A percentile compares a stretch with the other conserved stretches of the same genome.
These are phyloP conservation scores for Neocucurbitaria cava DNA, from an alignment of 2,329 filamentous ascomycete species.

Conservation along the genomic window DNA sequence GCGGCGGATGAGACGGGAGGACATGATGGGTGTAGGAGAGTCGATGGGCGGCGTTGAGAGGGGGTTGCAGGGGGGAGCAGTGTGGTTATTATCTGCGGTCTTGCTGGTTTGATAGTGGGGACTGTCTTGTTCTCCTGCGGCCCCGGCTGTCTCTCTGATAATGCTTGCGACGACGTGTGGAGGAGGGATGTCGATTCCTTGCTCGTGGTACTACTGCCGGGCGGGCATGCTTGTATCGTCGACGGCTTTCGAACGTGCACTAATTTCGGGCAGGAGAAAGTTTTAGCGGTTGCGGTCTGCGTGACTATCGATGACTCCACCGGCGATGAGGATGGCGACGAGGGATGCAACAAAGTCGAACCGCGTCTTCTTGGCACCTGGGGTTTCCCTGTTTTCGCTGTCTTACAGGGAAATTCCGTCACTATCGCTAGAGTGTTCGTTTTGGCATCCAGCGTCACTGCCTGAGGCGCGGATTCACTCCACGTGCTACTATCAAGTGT, in stretches of 20 bases:
- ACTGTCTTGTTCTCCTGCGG: background rate
- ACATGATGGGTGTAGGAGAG: conserved; percentile 32
- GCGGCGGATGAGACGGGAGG: no score
- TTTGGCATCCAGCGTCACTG: background rate
- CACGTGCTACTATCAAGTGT: conserved; percentile 13
- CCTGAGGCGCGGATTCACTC: background rate
- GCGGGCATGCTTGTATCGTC: background rate
- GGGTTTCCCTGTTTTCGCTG: background rate
- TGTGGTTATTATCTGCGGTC: background rate
- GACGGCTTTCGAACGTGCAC: background rate
- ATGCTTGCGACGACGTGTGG: conserved; percentile 6
- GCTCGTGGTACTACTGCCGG: background rate
- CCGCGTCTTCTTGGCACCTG: background rate
- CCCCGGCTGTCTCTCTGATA: background rate
- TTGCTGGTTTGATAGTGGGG: background rate
- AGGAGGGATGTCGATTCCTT: conserved; percentile 4
- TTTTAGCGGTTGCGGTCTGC: background rate
- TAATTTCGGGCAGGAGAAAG: background rate
- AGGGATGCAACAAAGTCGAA: conserved; percentile 16
- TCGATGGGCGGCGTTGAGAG: conserved; percentile 15
- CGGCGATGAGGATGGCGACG: conserved; percentile 10
- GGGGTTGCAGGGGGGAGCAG: conserved; percentile 5
- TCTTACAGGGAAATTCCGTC: background rate
- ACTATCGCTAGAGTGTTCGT: background rate
- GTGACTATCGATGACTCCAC: background rate